Conservation (phyloP, 768 basidiomycete genomes). For the Suillus fuscotomentosus region DNA sequence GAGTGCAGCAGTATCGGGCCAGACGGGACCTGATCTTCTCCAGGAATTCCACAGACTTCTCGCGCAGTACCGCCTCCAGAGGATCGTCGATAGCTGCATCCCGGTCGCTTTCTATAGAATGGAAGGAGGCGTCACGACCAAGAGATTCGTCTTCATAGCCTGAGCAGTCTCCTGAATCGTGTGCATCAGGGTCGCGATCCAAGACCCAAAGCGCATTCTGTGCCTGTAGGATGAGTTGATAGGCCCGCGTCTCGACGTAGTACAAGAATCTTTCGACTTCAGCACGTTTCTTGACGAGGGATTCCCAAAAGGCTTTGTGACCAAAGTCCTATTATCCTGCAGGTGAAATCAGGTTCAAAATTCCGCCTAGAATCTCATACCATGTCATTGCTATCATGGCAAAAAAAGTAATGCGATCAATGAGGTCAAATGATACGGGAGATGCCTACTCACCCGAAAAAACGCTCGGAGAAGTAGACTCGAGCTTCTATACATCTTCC, state of each 20-base stretch:
- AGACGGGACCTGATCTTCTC: slow-evolving; percentile 34
- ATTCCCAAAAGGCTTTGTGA: slow-evolving; percentile 36
- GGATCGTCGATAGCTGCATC: slow-evolving; percentile 24
- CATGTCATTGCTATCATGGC: slow-evolving; percentile 21
- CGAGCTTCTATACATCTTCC: slow-evolving; percentile 38
- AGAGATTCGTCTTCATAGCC: slow-evolving; percentile 14
- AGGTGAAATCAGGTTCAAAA: background rate
- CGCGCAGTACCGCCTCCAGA: slow-evolving; percentile 32
- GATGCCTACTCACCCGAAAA: slow-evolving; percentile 34
- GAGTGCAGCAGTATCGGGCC: slow-evolving; percentile 33
- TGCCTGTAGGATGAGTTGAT: slow-evolving; percentile 31
- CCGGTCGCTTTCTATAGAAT: slow-evolving; percentile 8
- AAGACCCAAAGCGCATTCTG: slow-evolving; percentile 40
- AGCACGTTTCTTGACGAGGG: slow-evolving; percentile 29
- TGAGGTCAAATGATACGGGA: background rate
- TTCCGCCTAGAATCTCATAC: slow-evolving; percentile 1
- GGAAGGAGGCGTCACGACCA: slow-evolving; percentile 7
- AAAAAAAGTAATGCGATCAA: background rate
- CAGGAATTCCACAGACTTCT: slow-evolving; percentile 30
- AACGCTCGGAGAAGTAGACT: slow-evolving; percentile 37
- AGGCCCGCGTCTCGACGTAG: slow-evolving; percentile 33
- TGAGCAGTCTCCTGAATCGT: slow-evolving; percentile 21
- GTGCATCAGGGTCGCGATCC: slow-evolving; percentile 19
- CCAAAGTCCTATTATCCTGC: slow-evolving; percentile 35
- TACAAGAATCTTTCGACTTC: slow-evolving; percentile 30